Conservation (phyloP, 371 early-diverging fungal genomes). For the Lichtheimia hyalospora region DNA sequence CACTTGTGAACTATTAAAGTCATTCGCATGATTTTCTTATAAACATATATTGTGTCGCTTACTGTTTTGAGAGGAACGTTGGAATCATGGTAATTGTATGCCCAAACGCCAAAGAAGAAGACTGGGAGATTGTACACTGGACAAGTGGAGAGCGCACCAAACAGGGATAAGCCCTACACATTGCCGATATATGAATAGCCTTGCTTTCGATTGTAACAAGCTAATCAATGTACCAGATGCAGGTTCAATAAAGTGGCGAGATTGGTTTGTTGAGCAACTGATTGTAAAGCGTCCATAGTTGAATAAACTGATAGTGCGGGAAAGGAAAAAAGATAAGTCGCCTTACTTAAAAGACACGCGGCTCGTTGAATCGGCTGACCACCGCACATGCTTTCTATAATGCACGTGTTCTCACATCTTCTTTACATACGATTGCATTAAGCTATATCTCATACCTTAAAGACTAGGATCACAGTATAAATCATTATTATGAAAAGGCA, state of each 20-base stretch:
- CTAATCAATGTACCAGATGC: conserved; percentile 33
- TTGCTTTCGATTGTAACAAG: background rate
- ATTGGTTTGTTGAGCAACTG: conserved; percentile 40
- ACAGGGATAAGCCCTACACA: conserved; percentile 37
- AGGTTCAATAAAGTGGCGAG: conserved; percentile 47
- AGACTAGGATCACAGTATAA: too few relatives aligned
- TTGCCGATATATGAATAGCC: background rate
- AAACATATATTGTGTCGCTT: conserved; percentile 1
- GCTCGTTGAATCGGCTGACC: too few relatives aligned
- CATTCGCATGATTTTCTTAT: background rate
- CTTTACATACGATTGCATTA: too few relatives aligned
- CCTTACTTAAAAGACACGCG: too few relatives aligned
- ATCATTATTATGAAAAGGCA: too few relatives aligned
- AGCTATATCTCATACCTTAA: too few relatives aligned
- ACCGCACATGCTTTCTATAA: too few relatives aligned
- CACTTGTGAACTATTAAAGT: conserved; percentile 35
- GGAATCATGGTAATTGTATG: conserved; percentile 48
- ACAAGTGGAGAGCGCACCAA: conserved; percentile 41
- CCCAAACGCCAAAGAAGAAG: conserved; percentile 55
- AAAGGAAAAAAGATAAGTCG: background rate
- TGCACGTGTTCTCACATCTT: too few relatives aligned
- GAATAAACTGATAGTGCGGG: too few relatives aligned
- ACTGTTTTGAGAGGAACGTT: conserved; percentile 50
- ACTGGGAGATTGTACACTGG: conserved; percentile 52
- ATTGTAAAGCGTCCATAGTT: conserved; percentile 39